Evolutionary conservation across 768 basidiomycete genomes (phyloP).

Genomic region (Gymnopilus junonius): DNA sequence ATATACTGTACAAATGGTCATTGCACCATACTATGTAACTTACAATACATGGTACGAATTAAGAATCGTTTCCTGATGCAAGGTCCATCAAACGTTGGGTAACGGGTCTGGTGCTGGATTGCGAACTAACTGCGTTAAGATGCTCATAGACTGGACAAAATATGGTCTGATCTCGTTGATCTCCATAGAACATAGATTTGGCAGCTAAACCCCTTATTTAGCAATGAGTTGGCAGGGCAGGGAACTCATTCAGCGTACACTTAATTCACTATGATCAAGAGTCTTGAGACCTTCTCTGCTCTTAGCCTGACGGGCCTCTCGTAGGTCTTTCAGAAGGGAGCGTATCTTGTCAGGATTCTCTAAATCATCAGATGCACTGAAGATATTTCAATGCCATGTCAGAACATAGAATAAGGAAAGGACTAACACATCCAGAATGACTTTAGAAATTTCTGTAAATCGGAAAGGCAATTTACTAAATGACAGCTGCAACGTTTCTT

Average conservation of each 20-base stretch:
- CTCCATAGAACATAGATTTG: constrained; percentile 88
- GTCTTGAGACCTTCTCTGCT: constrained; percentile 82
- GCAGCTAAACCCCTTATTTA: constrained; percentile 52
- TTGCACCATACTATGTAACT: neutral
- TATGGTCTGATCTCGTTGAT: constrained; percentile 94
- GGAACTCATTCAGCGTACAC: constrained; percentile 49
- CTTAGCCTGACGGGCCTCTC: constrained; percentile 95
- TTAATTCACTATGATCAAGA: constrained; percentile 81
- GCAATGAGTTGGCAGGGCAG: neutral
- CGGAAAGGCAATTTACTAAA: constrained; percentile 88
- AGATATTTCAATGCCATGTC: neutral
- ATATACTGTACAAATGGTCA: neutral
- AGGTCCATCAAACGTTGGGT: constrained; percentile 4
- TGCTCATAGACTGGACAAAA: constrained; percentile 81
- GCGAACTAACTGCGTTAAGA: constrained; percentile 63
- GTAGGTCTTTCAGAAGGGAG: constrained; percentile 89
- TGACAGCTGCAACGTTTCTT: constrained; percentile 72
- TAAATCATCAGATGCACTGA: constrained; percentile 89
- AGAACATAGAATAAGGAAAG: neutral
- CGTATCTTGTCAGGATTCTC: constrained; percentile 83
- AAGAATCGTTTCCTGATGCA: neutral
- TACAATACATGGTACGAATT: neutral
- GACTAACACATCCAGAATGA: constrained; percentile 89
- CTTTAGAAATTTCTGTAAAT: constrained; percentile 89
- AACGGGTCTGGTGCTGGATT: constrained; percentile 26